These are phyloP conservation scores for Incumbomyces lentus DNA, from an alignment of 2,329 filamentous ascomycete species.

Conservation along the genomic window DNA sequence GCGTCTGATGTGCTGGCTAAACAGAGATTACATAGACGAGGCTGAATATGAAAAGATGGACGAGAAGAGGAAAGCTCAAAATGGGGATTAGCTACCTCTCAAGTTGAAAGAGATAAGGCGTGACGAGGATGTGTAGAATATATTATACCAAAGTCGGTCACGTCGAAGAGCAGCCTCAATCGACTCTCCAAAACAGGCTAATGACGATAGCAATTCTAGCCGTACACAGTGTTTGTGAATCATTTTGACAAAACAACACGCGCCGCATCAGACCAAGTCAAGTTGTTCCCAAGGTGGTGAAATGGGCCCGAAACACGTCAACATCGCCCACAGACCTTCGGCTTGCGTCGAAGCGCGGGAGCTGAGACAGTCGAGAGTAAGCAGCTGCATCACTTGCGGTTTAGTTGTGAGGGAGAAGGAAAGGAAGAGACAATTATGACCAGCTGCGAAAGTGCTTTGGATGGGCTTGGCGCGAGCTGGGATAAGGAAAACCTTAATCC, in stretches of 20 bases:
- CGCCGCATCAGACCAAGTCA: slow-evolving; percentile 20
- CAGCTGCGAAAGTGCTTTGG: not conserved
- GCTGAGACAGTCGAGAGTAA: slow-evolving; percentile 16
- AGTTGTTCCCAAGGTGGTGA: slow-evolving; percentile 22
- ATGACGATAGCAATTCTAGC: not conserved
- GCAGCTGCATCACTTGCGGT: slow-evolving; percentile 21
- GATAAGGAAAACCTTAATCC: not conserved
- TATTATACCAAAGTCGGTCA: too few relatives aligned
- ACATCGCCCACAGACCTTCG: slow-evolving; percentile 22
- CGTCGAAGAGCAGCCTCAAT: too few relatives aligned
- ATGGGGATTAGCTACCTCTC: not conserved
- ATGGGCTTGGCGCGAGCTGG: not conserved
- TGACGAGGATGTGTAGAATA: not conserved
- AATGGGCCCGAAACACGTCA: slow-evolving; percentile 22
- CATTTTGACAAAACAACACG: slow-evolving; percentile 13
- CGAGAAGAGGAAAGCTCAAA: not conserved
- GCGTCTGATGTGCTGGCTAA: slow-evolving; percentile 47
- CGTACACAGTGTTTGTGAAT: not conserved
- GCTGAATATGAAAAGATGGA: slow-evolving; percentile 17
- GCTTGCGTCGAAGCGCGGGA: slow-evolving; percentile 16
- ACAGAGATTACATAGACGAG: slow-evolving; percentile 24
- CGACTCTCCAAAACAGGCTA: not conserved
- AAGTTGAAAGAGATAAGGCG: not conserved
- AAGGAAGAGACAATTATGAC: not conserved
- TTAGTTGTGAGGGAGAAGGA: slow-evolving; percentile 22